A percentile compares a stretch with the other conserved stretches of the same genome.
phyloP scores from a whole-genome alignment of 2,329 filamentous ascomycete species.

The Talaromyces rugulosus region DNA sequence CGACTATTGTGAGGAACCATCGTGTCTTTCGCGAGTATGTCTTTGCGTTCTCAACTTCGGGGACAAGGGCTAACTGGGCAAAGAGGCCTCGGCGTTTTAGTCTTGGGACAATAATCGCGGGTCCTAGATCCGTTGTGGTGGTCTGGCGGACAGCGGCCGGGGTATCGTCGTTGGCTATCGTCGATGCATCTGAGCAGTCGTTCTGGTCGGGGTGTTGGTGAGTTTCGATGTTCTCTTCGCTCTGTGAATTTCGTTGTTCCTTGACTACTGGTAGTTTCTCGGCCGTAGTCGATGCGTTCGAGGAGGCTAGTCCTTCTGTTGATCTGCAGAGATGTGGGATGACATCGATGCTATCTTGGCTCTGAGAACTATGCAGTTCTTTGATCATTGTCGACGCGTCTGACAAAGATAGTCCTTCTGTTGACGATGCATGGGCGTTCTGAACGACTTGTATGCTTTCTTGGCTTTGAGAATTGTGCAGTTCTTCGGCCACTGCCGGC shows the following conservation, averaged over 20 bases:
- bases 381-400: not conserved
- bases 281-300: not conserved
- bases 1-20: slow-evolving; percentile 76
- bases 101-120: slow-evolving; percentile 47
- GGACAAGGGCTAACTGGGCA: slow-evolving; percentile 64
- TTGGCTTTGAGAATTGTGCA: not conserved
- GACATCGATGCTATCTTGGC: not conserved
- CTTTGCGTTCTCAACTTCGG: slow-evolving; percentile 73
- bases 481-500: not conserved
- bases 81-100: slow-evolving; percentile 66
- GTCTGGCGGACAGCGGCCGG: slow-evolving; percentile 12
- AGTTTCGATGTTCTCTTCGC: not conserved
- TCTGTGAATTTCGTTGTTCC: not conserved
- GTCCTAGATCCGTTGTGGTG: slow-evolving; percentile 24
- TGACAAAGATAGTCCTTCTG: not conserved
- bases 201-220: not conserved
- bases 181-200: slow-evolving; percentile 9
- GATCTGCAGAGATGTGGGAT: not conserved
- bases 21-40: slow-evolving; percentile 71
- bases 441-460: not conserved
- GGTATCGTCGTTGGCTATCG: slow-evolving; percentile 1
- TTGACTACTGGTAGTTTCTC: not conserved
- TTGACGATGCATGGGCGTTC: not conserved
- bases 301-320: not conserved
- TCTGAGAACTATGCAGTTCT: not conserved